A percentile compares a stretch with the other conserved stretches of the same genome.
phyloP scores from a whole-genome alignment of 139 green algal species.

The Picochlorum sp. region DNA sequence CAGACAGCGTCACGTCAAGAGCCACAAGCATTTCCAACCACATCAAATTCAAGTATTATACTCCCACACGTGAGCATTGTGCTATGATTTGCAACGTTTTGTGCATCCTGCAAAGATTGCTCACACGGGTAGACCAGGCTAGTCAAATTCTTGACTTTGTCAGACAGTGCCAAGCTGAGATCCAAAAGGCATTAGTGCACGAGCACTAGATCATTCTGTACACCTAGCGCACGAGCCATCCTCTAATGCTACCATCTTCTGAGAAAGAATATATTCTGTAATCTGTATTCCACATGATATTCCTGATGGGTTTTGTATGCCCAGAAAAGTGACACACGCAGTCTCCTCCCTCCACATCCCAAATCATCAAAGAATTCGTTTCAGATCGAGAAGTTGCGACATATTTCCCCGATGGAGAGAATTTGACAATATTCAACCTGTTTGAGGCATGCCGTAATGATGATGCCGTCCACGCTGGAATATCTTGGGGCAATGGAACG shows the following conservation, averaged over 20 bases:
- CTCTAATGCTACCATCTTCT: constrained; percentile 9
- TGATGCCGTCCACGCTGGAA: constrained; percentile 5
- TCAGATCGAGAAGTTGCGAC: constrained; percentile 6
- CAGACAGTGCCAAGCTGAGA: no score
- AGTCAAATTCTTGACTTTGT: no score
- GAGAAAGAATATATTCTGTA: constrained; percentile 3
- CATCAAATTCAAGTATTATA: no score
- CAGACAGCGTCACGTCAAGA: no score
- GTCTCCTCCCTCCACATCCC: constrained; percentile 4
- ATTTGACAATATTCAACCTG: constrained; percentile 1
- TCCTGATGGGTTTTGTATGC: constrained; percentile 1
- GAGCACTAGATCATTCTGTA: neutral
- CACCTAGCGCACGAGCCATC: neutral
- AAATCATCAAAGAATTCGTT: constrained; percentile 2
- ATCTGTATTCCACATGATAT: neutral
- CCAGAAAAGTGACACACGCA: constrained; percentile 3
- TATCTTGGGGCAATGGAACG: neutral
- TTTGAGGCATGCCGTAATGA: constrained; percentile 7
- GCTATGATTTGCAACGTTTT: no score
- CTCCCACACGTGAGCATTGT: no score
- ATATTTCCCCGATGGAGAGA: constrained; percentile 10
- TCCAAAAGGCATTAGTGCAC: no score
- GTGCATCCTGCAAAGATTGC: no score
- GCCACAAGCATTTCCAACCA: no score
- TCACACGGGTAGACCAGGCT: no score